phyloP scores from a whole-genome alignment of 805 yeast species.

The Saccharomycopsis selenospora region DNA sequence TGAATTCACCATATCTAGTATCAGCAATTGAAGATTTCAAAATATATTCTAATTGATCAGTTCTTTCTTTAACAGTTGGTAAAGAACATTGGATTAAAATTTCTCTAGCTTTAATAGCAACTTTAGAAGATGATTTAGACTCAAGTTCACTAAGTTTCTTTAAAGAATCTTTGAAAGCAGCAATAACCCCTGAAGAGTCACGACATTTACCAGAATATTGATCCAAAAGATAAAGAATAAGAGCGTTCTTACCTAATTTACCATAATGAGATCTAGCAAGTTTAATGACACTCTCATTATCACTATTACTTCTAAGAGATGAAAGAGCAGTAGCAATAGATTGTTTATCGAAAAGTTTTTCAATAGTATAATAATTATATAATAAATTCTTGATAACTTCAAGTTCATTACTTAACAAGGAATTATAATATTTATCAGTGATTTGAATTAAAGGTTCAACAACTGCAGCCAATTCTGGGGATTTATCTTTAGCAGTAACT shows the following conservation, averaged over 20 bases:
- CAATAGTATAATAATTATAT: constrained; percentile 69
- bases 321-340: constrained; percentile 59
- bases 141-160: constrained; percentile 81
- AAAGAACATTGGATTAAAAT: constrained; percentile 92
- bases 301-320: constrained; percentile 74
- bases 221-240: constrained; percentile 76
- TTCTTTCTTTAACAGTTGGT: constrained; percentile 93
- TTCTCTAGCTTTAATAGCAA: constrained; percentile 91
- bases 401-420: constrained; percentile 80
- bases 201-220: constrained; percentile 76
- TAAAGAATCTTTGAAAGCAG: constrained; percentile 62
- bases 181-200: constrained; percentile 60
- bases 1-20: constrained; percentile 80
- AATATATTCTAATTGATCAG: constrained; percentile 95
- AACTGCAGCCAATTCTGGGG: constrained; percentile 47
- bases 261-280: constrained; percentile 81
- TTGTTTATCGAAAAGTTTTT: constrained; percentile 77
- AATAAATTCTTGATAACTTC: constrained; percentile 62
- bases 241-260: constrained; percentile 86
- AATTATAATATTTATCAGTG: constrained; percentile 62
- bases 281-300: constrained; percentile 58
- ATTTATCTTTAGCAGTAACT: constrained; percentile 41
- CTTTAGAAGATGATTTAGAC: constrained; percentile 85
- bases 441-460: constrained; percentile 70
- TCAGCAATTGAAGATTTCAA: constrained; percentile 86